Percentiles rank a stretch among this genome's conserved stretches.
These are phyloP conservation scores for Pseudogymnoascus sp. DNA, from an alignment of 2,329 filamentous ascomycete genomes.

Conservation along the genomic window DNA sequence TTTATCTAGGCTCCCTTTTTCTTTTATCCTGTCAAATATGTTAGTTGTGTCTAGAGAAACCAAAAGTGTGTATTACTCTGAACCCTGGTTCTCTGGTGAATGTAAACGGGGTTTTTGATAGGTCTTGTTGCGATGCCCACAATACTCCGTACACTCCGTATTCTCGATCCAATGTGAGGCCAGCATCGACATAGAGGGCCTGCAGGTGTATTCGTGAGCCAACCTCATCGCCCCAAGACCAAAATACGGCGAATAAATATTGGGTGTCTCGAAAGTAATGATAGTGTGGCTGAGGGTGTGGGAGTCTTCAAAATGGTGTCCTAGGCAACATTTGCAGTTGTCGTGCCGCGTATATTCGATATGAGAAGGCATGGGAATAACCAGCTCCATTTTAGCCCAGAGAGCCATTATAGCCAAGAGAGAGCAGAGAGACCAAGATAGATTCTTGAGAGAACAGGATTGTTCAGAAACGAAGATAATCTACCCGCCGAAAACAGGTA, in stretches of 20 bases:
- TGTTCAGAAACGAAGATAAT: neutral
- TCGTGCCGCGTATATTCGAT: rapidly evolving
- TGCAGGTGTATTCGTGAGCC: neutral
- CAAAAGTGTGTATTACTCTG: neutral
- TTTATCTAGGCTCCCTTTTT: neutral
- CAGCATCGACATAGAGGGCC: neutral
- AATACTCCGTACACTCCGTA: neutral
- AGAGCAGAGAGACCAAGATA: neutral
- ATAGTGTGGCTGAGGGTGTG: neutral
- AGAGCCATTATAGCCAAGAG: neutral
- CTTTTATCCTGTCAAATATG: neutral
- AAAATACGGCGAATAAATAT: neutral
- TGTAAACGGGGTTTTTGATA: no score
- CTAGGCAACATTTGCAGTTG: neutral
- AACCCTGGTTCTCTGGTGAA: neutral
- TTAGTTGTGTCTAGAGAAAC: neutral
- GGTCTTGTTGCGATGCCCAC: no score
- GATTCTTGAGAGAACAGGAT: neutral
- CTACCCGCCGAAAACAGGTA: neutral
- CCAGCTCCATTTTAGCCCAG: neutral
- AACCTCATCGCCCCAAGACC: neutral
- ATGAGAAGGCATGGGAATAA: neutral
- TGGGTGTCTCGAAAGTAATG: neutral
- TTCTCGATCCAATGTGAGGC: neutral
- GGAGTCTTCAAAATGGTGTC: neutral